Base-by-base conservation (phyloP, 2,329 filamentous ascomycete genomes). In the Graphiopsis chlorocephala region DNA sequence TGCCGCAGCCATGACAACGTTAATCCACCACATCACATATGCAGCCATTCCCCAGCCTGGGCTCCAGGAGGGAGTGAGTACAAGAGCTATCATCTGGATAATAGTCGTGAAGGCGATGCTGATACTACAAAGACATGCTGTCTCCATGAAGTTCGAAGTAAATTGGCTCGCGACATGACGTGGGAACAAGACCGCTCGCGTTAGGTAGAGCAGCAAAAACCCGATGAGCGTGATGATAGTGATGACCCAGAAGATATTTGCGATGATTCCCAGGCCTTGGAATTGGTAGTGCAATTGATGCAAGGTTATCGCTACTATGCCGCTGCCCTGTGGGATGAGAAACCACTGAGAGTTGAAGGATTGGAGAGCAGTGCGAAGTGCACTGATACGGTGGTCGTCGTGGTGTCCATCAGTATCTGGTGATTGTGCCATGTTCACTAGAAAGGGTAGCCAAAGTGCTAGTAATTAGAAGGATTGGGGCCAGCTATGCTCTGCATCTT, bases 291-390 rank as follows among this genome's bases (percentile, higher is more conserved):
- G 47, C 2, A 66, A 33, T 60, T 66, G 64, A 50, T 68, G 66
- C 3, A 66, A 59, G 7, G 65, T 61, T 3, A 66, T 38, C 29
- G 66, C 26, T 26, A 64, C 20, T 33, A 66, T 65, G 14, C 66
- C 66, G 17, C 65, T 68, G 58, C 66, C 66, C 48, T 68, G 66
- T 15, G 66, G 66, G 38, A 68, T 48, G 35, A 68, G 65, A 50
- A 68, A 66, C 61, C 61, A 68, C 57, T 66, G 66, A 4, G 66
- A 66, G n/a, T 59, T 66, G 60, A 68, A 68, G 53, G 28, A 55
- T 33, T 61, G 62, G 8, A 68, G 29, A 6, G 66, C 66, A 4
- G 65, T n/a, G 23, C 47, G 47, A n/a, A 28, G 12, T 15, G 47
- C 47, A 17, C 47, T 52, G 23, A 28, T 52, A 10, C 47, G 47